phyloP scores from a whole-genome alignment of 2,329 filamentous ascomycete genomes.

The Phialocephala sp. region DNA sequence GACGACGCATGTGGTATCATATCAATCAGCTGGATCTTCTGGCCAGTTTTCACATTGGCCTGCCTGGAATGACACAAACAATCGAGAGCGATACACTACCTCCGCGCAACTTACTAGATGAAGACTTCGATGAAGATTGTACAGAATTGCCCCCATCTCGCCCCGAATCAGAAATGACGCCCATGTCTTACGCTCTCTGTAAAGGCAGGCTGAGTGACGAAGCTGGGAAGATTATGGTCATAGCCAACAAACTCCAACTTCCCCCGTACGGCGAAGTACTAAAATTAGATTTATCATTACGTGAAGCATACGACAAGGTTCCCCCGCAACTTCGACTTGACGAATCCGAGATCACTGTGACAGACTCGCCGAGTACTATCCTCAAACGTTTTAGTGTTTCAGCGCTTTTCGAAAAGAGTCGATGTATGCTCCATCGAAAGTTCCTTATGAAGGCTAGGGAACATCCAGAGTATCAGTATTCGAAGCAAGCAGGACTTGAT shows the following conservation, averaged over 20 bases:
- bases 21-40: constrained; percentile 65
- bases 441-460: constrained; percentile 53
- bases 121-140: constrained; percentile 65
- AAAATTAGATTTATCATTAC: constrained; percentile 24
- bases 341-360: constrained; percentile 54
- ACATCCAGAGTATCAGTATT: constrained; percentile 56
- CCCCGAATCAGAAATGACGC: constrained; percentile 62
- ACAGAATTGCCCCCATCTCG: constrained; percentile 60
- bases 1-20: constrained; percentile 62
- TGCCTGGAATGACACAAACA: constrained; percentile 68
- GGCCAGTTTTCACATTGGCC: constrained; percentile 69
- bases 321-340: constrained; percentile 55
- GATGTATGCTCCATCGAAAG: constrained; percentile 60
- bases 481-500: constrained; percentile 57
- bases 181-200: constrained; percentile 59
- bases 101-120: constrained; percentile 67
- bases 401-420: constrained; percentile 58
- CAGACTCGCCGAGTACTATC: constrained; percentile 53
- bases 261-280: constrained; percentile 57
- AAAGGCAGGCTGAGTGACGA: constrained; percentile 55
- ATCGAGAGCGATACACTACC: constrained; percentile 67
- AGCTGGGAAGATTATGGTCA: constrained; percentile 56
- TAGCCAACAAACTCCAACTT: constrained; percentile 55
- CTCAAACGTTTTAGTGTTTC: constrained; percentile 60
- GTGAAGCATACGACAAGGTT: constrained; percentile 50